phyloP scores from a whole-genome alignment of 805 yeast genomes.

The Ogataea trehalophila region DNA sequence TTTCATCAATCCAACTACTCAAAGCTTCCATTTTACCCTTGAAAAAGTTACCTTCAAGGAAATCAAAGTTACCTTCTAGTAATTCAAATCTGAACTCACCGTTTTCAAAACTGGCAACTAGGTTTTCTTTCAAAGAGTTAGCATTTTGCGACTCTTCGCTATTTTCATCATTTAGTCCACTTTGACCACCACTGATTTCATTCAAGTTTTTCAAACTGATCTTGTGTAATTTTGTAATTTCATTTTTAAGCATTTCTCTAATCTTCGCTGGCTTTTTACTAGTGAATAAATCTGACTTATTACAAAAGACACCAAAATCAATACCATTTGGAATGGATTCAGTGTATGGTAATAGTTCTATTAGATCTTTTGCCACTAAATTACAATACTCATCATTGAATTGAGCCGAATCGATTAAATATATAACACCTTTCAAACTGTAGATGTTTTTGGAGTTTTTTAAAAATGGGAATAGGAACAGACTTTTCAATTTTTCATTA shows the following conservation, averaged over 20 bases:
- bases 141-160: constrained; percentile 12
- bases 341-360: constrained; percentile 53
- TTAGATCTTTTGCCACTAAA: constrained; percentile 54
- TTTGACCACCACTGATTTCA: constrained; percentile 38
- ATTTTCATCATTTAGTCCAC: constrained; percentile 17
- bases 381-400: constrained; percentile 43
- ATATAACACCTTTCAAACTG: constrained; percentile 63
- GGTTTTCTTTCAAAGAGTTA: constrained; percentile 29
- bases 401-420: constrained; percentile 71
- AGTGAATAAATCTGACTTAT: constrained; percentile 82
- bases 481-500: constrained; percentile 65
- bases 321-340: constrained; percentile 65
- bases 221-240: constrained; percentile 52
- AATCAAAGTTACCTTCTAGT: constrained; percentile 69
- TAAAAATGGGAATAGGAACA: constrained; percentile 45
- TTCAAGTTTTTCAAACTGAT: constrained; percentile 41
- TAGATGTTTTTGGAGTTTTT: constrained; percentile 30
- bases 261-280: constrained; percentile 67
- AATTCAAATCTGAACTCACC: constrained; percentile 57
- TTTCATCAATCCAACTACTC: constrained; percentile 77
- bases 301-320: constrained; percentile 73
- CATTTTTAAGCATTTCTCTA: constrained; percentile 53
- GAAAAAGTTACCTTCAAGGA: constrained; percentile 67
- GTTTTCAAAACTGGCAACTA: constrained; percentile 39
- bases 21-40: constrained; percentile 50